Conservation (phyloP, 441 rosid species). For the Arabidopsis hybrid region DNA sequence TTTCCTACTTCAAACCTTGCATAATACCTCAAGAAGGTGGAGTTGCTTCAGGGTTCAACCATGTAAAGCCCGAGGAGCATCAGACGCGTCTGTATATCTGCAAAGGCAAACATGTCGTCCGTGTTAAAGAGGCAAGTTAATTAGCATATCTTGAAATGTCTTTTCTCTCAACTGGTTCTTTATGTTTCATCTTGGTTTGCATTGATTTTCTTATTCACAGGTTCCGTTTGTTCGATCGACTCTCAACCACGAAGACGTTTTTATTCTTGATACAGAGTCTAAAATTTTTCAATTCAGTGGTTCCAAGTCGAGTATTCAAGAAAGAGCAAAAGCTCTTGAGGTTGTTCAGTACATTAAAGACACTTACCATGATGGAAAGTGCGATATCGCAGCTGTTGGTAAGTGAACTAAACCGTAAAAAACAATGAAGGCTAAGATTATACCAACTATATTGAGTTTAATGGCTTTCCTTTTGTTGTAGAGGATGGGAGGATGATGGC, state of each 20-base stretch:
- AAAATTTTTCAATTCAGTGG: conserved; percentile 89
- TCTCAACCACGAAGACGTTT: conserved; percentile 94
- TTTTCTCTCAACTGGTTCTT: conserved; percentile 27
- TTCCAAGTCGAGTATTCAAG: conserved; percentile 94
- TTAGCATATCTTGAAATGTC: conserved; percentile 19
- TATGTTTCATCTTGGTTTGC: conserved; percentile 24
- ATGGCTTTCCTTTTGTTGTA: conserved; percentile 41
- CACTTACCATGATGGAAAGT: conserved; percentile 91
- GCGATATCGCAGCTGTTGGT: conserved; percentile 93
- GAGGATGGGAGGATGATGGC: conserved; percentile 99
- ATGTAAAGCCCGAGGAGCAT: conserved; percentile 79
- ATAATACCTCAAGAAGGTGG: conserved; percentile 98
- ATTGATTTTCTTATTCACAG: conserved; percentile 52
- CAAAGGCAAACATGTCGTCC: conserved; percentile 95
- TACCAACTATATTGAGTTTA: conserved; percentile 26
- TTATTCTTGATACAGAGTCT: conserved; percentile 76
- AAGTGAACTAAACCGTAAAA: conserved; percentile 43
- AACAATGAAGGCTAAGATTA: conserved; percentile 24
- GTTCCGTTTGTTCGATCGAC: conserved; percentile 94
- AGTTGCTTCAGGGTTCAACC: conserved; percentile 89
- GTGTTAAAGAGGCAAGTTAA: conserved; percentile 82
- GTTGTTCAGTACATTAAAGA: conserved; percentile 95
- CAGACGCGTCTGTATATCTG: conserved; percentile 84
- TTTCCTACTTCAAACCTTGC: conserved; percentile 97
- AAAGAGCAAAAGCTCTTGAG: conserved; percentile 98